Evolutionary conservation across 75 land plant genomes (phyloP), one percentile per base, ranked within the genome.

Genomic region (Cupressus sempervirens): DNA sequence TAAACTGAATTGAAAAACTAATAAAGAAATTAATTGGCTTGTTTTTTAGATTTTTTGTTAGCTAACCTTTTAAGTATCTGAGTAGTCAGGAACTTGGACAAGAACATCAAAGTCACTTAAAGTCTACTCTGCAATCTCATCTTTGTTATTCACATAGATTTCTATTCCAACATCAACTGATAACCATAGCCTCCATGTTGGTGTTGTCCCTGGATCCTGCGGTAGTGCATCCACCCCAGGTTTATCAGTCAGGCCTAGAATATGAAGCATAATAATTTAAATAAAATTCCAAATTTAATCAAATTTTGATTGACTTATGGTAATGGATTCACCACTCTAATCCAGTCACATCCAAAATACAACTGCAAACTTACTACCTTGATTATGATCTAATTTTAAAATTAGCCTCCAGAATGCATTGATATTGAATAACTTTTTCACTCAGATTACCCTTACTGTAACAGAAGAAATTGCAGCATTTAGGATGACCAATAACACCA

Each of bases 91-190:
- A 56, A 56, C 23, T 29, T 89, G 87, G 56, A 90, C 80, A 34
- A 90, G 26, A 30, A 94, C 90, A 88, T 94, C 94, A 86, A 94
- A 92, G 87, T 94, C 93, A 84, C 95, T 94, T 15, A 94, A 88
- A 77, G 88, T 87, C 95, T 94, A 94, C 85, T 94, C 93, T 23
- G 95, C 95, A 65, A 86, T 87, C 70, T 92, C 87, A 13, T 84
- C 84, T 3, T 32, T 48, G 4, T 38, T 48, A 52, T 91, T 92
- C 15, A 92, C 85, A 84, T 88, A 94, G n/a, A 94, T 91, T 87
- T 94, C 95, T 14, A 93, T 91, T 38, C 95, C 95, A 29, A 94
- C 92, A 74, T 94, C 89, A 0, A 94, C 43, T 32, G 95, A 94
- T 50, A 89, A 79, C 95, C 95, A 94, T 3, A 89, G 54, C 32